A percentile compares a stretch with the other conserved stretches of the same genome.
phyloP scores from a whole-genome alignment of 208 protist genomes.

The Wallacemonas sp. region DNA sequence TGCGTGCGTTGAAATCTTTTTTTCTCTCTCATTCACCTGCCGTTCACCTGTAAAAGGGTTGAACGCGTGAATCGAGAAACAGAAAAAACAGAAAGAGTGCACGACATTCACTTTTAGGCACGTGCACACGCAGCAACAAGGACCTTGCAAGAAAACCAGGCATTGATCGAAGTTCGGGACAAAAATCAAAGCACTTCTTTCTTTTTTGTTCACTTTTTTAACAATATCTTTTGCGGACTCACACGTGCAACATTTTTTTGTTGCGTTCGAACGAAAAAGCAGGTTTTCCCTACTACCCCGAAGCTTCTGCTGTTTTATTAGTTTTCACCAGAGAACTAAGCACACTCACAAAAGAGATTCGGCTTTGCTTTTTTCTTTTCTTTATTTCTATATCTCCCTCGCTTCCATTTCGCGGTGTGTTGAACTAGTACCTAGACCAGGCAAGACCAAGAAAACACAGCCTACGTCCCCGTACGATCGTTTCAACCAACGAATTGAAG shows the following conservation, averaged over 20 bases:
- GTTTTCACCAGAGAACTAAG: not conserved
- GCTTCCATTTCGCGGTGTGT: not conserved
- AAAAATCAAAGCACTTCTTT: no score
- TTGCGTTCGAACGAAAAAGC: not conserved
- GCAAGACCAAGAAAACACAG: not conserved
- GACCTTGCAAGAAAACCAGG: no score
- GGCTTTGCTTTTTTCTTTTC: conserved; percentile 2
- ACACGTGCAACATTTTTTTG: not conserved
- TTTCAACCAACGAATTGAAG: no score
- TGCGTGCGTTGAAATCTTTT: conserved; percentile 6
- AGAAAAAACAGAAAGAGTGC: no score
- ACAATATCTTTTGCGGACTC: not conserved
- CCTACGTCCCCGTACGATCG: no score
- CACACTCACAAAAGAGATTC: not conserved
- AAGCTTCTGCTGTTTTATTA: not conserved
- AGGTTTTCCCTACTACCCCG: not conserved
- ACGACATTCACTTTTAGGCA: no score
- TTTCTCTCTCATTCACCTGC: conserved; percentile 13
- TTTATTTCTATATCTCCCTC: conserved; percentile 10
- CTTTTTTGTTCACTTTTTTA: conserved; percentile 17
- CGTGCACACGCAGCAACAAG: no score
- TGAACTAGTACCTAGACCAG: not conserved
- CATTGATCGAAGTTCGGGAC: no score
- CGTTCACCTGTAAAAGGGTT: no score
- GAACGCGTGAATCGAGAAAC: no score